Evolutionary conservation across 352 stramenopile species (phyloP).

Genomic region (Phytopythium aichiense): DNA sequence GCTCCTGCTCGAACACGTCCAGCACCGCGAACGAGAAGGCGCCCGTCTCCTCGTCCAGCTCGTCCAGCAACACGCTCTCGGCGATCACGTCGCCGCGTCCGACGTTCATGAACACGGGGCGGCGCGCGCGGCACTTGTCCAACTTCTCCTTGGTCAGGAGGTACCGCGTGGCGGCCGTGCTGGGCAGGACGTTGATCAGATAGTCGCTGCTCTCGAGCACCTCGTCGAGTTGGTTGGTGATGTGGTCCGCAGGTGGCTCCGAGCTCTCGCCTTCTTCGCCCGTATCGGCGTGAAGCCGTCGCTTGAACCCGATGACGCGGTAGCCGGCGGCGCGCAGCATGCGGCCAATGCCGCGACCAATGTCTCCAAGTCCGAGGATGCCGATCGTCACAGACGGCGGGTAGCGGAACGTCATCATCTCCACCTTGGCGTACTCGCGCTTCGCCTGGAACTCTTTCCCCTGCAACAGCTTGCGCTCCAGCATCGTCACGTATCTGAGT

Average conservation of each 20-base stretch:
- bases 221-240: slow-evolving; percentile 41
- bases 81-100: no score
- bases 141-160: slow-evolving; percentile 55
- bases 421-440: slow-evolving; percentile 17
- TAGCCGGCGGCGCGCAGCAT: slow-evolving; percentile 40
- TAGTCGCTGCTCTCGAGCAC: slow-evolving; percentile 63
- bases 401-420: slow-evolving; percentile 23
- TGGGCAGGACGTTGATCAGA: slow-evolving; percentile 79
- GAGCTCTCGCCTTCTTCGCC: slow-evolving; percentile 6
- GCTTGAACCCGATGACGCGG: slow-evolving; percentile 54
- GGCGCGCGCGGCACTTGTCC: slow-evolving; percentile 27
- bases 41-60: no score
- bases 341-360: slow-evolving; percentile 44
- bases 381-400: slow-evolving; percentile 36
- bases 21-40: no score
- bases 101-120: slow-evolving; percentile 85
- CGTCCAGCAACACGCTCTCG: no score
- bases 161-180: slow-evolving; percentile 59
- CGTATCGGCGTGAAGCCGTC: slow-evolving; percentile 17
- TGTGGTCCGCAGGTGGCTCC: slow-evolving; percentile 14
- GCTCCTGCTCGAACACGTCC: no score
- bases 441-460: slow-evolving; percentile 26
- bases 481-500: slow-evolving; percentile 16
- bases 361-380: slow-evolving; percentile 46
- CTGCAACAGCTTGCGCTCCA: slow-evolving; percentile 32